phyloP scores from a whole-genome alignment of 192 early-diverging fungal species.

The Coemansia sp. region DNA sequence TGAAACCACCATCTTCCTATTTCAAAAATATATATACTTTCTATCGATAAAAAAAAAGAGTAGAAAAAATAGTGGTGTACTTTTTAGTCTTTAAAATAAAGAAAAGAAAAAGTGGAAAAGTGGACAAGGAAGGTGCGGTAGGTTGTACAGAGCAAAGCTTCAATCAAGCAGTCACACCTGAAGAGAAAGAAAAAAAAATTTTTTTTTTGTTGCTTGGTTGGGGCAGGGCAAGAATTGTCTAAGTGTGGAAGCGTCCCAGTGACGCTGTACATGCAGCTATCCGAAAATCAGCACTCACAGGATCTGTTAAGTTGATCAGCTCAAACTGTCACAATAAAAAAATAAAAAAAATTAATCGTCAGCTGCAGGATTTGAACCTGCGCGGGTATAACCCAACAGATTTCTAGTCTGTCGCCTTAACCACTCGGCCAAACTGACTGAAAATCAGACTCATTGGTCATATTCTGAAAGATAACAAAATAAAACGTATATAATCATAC shows the following conservation, averaged over 20 bases:
- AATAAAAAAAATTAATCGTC: constrained; percentile 38
- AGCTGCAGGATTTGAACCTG: constrained; percentile 69
- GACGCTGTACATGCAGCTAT: neutral
- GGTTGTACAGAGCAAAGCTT: neutral
- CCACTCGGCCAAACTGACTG: constrained; percentile 60
- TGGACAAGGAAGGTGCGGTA: neutral
- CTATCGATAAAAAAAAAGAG: neutral
- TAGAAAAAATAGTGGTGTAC: neutral
- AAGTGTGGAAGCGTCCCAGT: neutral
- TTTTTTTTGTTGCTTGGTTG: neutral
- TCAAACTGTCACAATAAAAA: neutral
- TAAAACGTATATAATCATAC: neutral
- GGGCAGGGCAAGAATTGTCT: neutral
- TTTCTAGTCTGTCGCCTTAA: constrained; percentile 68
- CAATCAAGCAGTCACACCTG: neutral
- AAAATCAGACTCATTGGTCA: neutral
- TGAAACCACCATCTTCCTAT: constrained; percentile 48
- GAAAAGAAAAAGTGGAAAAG: neutral
- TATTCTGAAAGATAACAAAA: constrained; percentile 1
- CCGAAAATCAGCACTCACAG: neutral
- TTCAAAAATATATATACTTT: neutral
- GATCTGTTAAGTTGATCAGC: neutral
- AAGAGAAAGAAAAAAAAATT: neutral
- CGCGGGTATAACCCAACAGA: constrained; percentile 31
- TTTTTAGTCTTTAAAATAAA: neutral